Percentiles rank a stretch among this genome's conserved stretches.
phyloP scores from a whole-genome alignment of 805 yeast genomes.

The Starmera pachycereana region DNA sequence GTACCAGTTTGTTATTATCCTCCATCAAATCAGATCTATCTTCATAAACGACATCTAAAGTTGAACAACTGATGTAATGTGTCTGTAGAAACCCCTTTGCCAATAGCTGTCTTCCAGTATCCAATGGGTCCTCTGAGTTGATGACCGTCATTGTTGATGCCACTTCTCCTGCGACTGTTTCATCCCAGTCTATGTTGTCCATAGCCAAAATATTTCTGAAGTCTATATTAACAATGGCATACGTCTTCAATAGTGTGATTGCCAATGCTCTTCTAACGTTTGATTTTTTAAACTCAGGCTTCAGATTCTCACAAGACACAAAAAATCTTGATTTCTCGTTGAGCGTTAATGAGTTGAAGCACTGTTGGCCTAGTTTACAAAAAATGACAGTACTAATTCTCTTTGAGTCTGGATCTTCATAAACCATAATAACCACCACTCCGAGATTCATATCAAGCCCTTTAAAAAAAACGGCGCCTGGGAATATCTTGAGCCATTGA shows the following conservation, averaged over 20 bases:
- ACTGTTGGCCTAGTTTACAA: conserved; percentile 57
- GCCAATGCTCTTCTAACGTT: conserved; percentile 71
- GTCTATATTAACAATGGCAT: conserved; percentile 37
- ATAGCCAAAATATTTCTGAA: neutral
- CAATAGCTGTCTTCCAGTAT: conserved; percentile 47
- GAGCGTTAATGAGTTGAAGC: conserved; percentile 47
- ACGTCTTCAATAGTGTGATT: conserved; percentile 58
- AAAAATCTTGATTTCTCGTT: conserved; percentile 55
- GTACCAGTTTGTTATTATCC: conserved; percentile 67
- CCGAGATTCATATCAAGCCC: conserved; percentile 40
- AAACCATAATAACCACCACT: conserved; percentile 37
- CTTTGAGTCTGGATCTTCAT: conserved; percentile 33
- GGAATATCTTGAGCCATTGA: conserved; percentile 34
- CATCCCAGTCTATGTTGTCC: conserved; percentile 48
- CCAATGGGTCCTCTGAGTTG: conserved; percentile 39
- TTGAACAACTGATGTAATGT: conserved; percentile 35
- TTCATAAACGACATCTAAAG: conserved; percentile 69
- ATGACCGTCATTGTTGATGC: conserved; percentile 58
- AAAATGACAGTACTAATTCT: conserved; percentile 45
- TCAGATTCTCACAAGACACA: conserved; percentile 68
- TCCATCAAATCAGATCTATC: conserved; percentile 41
- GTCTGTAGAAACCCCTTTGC: conserved; percentile 48
- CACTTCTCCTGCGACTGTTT: conserved; percentile 71
- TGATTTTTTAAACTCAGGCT: conserved; percentile 35
- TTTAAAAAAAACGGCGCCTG: conserved; percentile 40